Base-by-base conservation (phyloP, 2,329 filamentous ascomycete genomes). In the Verticillium klebahnii region DNA sequence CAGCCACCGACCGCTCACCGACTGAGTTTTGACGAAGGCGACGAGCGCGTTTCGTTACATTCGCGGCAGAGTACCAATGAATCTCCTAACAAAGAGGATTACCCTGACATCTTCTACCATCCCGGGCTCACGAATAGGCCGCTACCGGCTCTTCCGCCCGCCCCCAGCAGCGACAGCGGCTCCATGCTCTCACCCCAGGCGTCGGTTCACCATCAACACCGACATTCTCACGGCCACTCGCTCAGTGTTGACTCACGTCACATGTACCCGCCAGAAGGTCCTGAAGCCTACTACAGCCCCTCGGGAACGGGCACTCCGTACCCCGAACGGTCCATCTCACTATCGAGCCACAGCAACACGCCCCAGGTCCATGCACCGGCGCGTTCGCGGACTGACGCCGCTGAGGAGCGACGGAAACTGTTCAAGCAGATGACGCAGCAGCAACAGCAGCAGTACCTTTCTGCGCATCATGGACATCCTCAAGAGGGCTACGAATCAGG, bases 71-170 rank as follows among this genome's bases (percentile, higher is more conserved):
- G 78, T 68, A 85, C 77, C 40, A 88, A 85, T 67, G 88, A 91
- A 40, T 91, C 88, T 32, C 87, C 89, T 1, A 76, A 79, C 39
- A 86, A 86, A 66, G 88, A 90, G 54, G 92, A 93, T 61, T 91
- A 92, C 64, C 91, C 90, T 19, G 95, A 97, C 69, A 88, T 98
- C 71, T 97, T 97, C 72, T 99, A 96, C 73, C 93, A 98, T 69
- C 93, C 93, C 19, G 92, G 92, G 45, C 86, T 93, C 71, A 78
- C 85, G 65, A 80, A 69, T 80, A 87, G 78, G 76, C 93, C 76
- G 75, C 89, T 80, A 70, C 91, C 78, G 67, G 85, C 85, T 8
- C 77, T 89, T 2, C 86, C 86, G 5, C 23, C n/a, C 15, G 39
- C 58, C 3, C 80, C 85, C 52, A 85, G 82, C 9, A 88, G 87